Conservation (phyloP, 2,329 filamentous ascomycete species). For the Ophiognomonia clavigignenti-juglandacearum region DNA sequence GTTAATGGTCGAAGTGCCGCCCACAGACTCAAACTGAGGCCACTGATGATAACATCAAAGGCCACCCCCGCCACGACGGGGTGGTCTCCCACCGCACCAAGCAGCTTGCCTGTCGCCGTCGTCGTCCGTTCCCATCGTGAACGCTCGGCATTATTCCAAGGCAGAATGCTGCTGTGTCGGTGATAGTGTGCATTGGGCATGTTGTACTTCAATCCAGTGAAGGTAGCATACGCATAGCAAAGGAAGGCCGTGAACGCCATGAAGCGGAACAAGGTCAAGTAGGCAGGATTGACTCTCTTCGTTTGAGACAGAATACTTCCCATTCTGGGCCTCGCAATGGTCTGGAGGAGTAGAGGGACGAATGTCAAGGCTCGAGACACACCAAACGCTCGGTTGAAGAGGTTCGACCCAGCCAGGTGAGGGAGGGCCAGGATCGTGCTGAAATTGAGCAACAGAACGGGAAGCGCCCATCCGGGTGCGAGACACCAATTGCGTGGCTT, state of each 20-base stretch:
- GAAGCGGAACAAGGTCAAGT: slow-evolving; percentile 41
- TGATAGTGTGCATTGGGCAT: slow-evolving; percentile 43
- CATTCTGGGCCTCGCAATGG: slow-evolving; percentile 43
- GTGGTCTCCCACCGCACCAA: slow-evolving; percentile 49
- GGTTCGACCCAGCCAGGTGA: slow-evolving; percentile 33
- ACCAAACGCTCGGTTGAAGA: slow-evolving; percentile 31
- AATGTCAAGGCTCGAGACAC: slow-evolving; percentile 36
- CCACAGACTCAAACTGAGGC: slow-evolving; percentile 51
- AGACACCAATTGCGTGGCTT: slow-evolving; percentile 42
- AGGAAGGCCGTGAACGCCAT: slow-evolving; percentile 38
- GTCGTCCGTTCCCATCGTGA: slow-evolving; percentile 40
- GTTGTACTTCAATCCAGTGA: slow-evolving; percentile 39
- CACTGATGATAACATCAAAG: slow-evolving; percentile 54
- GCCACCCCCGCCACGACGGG: slow-evolving; percentile 52
- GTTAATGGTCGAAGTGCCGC: slow-evolving; percentile 49
- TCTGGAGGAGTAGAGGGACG: slow-evolving; percentile 39
- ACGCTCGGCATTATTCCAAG: slow-evolving; percentile 40
- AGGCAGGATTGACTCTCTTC: slow-evolving; percentile 34
- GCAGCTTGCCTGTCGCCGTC: slow-evolving; percentile 39
- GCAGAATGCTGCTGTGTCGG: slow-evolving; percentile 40
- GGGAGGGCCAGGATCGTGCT: slow-evolving; percentile 32
- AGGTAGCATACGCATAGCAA: slow-evolving; percentile 40
- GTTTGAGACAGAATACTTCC: slow-evolving; percentile 38
- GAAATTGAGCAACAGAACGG: slow-evolving; percentile 30
- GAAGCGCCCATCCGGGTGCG: slow-evolving; percentile 29